phyloP scores from a whole-genome alignment of 192 early-diverging fungal genomes.

The Gamsiella multidivaricata region DNA sequence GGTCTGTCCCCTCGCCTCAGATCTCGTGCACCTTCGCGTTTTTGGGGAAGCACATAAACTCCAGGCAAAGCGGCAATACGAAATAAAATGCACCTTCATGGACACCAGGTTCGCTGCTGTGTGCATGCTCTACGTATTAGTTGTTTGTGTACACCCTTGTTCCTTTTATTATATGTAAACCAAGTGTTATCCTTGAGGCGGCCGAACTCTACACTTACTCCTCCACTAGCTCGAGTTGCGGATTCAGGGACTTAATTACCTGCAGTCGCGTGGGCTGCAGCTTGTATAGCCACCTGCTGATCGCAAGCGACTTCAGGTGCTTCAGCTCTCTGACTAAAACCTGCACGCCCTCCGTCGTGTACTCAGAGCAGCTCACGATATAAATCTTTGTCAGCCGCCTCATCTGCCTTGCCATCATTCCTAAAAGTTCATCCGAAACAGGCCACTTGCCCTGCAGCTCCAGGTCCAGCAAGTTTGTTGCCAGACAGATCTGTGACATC shows the following conservation, averaged over 20 bases:
- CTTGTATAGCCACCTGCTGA: conserved; percentile 27
- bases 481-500: conserved; percentile 27
- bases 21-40: no score
- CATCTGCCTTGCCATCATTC: conserved; percentile 20
- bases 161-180: no score
- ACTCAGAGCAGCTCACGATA: conserved; percentile 21
- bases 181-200: no score
- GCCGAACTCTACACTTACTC: no score
- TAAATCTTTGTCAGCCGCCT: conserved; percentile 17
- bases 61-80: no score
- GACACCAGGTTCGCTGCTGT: no score
- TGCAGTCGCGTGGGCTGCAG: background rate
- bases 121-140: no score
- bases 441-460: conserved; percentile 48
- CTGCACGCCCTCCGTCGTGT: conserved; percentile 13
- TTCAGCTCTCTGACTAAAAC: background rate
- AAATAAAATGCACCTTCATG: no score
- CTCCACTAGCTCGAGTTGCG: conserved; percentile 20
- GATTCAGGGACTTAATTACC: conserved; percentile 1
- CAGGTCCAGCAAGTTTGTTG: conserved; percentile 28
- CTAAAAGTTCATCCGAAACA: conserved; percentile 28
- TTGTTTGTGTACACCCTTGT: no score
- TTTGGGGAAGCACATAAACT: no score
- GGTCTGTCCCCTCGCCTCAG: no score
- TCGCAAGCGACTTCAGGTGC: conserved; percentile 15